A percentile compares a stretch with the other conserved stretches of the same genome.
These are phyloP conservation scores for Soucietia sequanensis DNA, from an alignment of 805 yeast species.

Conservation along the genomic window DNA sequence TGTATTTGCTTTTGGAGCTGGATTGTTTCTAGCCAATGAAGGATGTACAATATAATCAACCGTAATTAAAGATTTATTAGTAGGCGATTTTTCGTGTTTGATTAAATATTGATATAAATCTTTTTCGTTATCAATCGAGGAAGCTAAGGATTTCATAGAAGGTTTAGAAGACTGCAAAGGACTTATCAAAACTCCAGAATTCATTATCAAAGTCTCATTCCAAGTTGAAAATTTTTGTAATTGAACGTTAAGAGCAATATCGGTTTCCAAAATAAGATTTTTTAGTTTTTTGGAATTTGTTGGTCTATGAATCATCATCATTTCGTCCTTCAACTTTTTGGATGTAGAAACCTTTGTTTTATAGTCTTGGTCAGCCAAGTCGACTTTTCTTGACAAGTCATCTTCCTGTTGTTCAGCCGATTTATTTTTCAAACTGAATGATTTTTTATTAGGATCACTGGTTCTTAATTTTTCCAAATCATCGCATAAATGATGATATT, in stretches of 20 bases:
- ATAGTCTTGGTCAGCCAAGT: constrained; percentile 83
- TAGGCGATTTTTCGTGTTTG: constrained; percentile 39
- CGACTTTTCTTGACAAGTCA: constrained; percentile 77
- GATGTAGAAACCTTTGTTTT: constrained; percentile 72
- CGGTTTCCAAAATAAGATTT: constrained; percentile 79
- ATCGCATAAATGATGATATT: constrained; percentile 74
- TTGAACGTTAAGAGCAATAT: constrained; percentile 85
- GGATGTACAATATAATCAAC: constrained; percentile 74
- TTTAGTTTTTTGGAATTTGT: constrained; percentile 67
- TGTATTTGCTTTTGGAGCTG: constrained; percentile 16
- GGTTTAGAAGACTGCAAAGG: constrained; percentile 57
- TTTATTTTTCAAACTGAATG: constrained; percentile 75
- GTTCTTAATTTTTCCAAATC: constrained; percentile 81
- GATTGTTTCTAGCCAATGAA: constrained; percentile 44
- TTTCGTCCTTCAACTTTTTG: constrained; percentile 69
- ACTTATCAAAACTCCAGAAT: constrained; percentile 77
- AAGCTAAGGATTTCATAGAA: constrained; percentile 78
- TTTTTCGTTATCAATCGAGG: constrained; percentile 76
- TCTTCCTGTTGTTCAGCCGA: constrained; percentile 89
- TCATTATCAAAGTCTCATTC: constrained; percentile 78
- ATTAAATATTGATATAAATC: constrained; percentile 72
- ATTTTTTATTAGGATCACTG: constrained; percentile 81
- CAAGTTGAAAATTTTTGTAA: constrained; percentile 86
- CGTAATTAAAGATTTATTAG: constrained; percentile 52
- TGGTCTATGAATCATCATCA: constrained; percentile 75